Conservation (phyloP, 495 filamentous ascomycete genomes). For the Niebla homalea region DNA sequence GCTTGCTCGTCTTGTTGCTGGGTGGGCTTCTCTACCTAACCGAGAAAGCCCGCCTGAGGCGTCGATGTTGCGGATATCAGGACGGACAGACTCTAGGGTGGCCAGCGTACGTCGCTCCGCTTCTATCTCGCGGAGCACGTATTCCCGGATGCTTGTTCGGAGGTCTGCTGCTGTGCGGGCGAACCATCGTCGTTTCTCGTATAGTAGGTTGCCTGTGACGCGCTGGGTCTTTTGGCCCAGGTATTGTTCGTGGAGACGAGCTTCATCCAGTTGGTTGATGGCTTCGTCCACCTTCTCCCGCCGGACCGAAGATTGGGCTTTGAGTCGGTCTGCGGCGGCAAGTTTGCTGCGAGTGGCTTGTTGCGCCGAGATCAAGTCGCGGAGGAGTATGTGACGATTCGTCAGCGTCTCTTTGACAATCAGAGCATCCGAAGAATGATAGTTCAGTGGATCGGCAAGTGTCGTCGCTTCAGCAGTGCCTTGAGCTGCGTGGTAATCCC, state of each 20-base stretch:
- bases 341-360: slow-evolving; percentile 65
- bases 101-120: slow-evolving; percentile 85
- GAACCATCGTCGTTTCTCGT: slow-evolving; percentile 87
- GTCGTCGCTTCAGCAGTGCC: slow-evolving; percentile 94
- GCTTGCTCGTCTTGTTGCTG: slow-evolving; percentile 58
- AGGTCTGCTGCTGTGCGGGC: slow-evolving; percentile 72
- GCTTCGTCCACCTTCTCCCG: slow-evolving; percentile 95
- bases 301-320: slow-evolving; percentile 66
- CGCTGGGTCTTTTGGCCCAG: slow-evolving; percentile 71
- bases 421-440: slow-evolving; percentile 91
- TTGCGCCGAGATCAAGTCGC: slow-evolving; percentile 81
- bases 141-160: slow-evolving; percentile 70
- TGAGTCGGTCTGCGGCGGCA: slow-evolving; percentile 75
- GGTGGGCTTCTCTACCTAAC: slow-evolving; percentile 78
- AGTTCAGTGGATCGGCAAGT: slow-evolving; percentile 81
- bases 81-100: slow-evolving; percentile 78
- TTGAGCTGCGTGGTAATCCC: slow-evolving; percentile 94
- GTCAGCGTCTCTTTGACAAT: slow-evolving; percentile 99
- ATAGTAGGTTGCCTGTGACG: slow-evolving; percentile 77
- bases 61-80: slow-evolving; percentile 89
- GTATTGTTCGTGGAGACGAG: slow-evolving; percentile 60
- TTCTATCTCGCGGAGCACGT: slow-evolving; percentile 88
- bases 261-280: slow-evolving; percentile 76
- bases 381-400: slow-evolving; percentile 95
- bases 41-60: slow-evolving; percentile 76